Percentiles rank a stretch among this genome's conserved stretches.
phyloP scores from a whole-genome alignment of 148 eudicot genomes.

The Amaranthus cruentus region DNA sequence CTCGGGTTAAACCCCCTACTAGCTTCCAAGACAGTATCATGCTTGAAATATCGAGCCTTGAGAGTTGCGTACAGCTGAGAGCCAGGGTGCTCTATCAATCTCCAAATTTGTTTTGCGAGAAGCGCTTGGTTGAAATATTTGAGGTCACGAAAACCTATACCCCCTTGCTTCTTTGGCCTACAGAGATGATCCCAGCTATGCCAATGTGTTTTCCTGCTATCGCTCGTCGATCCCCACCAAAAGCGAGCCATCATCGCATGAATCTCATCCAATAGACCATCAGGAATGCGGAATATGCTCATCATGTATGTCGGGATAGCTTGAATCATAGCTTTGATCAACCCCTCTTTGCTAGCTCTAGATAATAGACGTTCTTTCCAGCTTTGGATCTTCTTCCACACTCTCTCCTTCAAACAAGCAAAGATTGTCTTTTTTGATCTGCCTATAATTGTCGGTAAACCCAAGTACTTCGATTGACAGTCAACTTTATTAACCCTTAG shows the following conservation, averaged over 20 bases:
- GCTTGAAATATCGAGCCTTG: background rate
- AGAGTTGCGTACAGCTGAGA: background rate
- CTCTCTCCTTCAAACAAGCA: no score
- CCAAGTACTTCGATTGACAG: no score
- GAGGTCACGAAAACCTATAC: background rate
- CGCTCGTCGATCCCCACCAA: background rate
- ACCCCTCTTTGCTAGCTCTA: no score
- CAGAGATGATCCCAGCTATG: background rate
- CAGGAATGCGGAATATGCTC: background rate
- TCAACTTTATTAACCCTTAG: no score
- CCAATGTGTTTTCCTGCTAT: background rate
- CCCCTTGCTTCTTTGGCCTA: background rate
- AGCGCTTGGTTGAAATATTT: background rate
- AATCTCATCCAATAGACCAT: background rate
- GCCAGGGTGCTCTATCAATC: background rate
- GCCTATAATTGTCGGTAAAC: no score
- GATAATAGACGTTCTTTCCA: no score
- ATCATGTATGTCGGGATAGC: no score
- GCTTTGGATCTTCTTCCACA: no score
- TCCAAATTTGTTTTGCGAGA: background rate
- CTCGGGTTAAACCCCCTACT: background rate
- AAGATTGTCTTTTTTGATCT: no score
- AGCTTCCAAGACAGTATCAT: background rate
- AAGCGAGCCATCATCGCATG: background rate
- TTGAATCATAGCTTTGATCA: no score